phyloP scores from a whole-genome alignment of 257 asterid species.

The Salvia rosmarinus region DNA sequence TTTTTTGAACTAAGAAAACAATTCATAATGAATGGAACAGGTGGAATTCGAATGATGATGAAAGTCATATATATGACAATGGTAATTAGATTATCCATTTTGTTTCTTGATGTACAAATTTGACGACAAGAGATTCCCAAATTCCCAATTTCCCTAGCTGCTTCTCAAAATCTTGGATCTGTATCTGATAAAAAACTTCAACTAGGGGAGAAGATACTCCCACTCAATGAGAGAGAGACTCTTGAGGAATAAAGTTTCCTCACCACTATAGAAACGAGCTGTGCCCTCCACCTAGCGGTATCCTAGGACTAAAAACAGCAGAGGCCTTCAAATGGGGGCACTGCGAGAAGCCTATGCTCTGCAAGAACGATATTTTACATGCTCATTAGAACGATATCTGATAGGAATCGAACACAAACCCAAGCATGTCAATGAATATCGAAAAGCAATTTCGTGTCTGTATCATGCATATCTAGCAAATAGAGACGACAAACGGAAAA shows the following conservation, averaged over 20 bases:
- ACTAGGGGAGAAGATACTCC: not conserved
- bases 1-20: not conserved
- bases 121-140: not conserved
- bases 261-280: slow-evolving; percentile 46
- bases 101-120: not conserved
- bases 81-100: not conserved
- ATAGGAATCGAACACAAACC: not conserved
- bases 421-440: no score
- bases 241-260: no score
- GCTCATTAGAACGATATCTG: slow-evolving; percentile 15
- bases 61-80: not conserved
- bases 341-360: slow-evolving; percentile 64
- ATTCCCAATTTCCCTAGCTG: no score
- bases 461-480: no score
- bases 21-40: no score
- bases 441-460: no score
- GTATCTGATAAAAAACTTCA: not conserved
- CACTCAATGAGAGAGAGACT: not conserved
- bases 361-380: slow-evolving; percentile 31
- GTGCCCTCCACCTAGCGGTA: slow-evolving; percentile 80
- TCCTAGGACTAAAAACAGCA: slow-evolving; percentile 64
- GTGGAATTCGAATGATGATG: not conserved
- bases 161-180: not conserved
- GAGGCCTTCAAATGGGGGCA: slow-evolving; percentile 64
- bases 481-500: not conserved